Evolutionary conservation across 176 grass and related monocot genomes (phyloP).

Genomic region (Avena eriantha): DNA sequence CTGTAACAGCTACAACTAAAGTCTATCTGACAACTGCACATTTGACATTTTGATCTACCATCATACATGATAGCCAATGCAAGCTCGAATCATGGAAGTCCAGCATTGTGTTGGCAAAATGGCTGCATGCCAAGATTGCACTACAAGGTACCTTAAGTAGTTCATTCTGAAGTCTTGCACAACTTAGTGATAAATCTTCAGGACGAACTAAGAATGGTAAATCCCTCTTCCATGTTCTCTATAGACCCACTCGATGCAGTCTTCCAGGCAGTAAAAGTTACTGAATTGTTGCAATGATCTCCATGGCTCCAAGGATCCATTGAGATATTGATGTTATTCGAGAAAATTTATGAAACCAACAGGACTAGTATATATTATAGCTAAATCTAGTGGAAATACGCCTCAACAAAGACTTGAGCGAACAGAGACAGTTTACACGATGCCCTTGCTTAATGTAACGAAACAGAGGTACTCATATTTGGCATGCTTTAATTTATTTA

Average conservation of each 20-base stretch:
- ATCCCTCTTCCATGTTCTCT: not conserved
- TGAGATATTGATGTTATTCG: not conserved
- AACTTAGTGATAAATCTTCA: not conserved
- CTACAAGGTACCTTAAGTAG: not conserved
- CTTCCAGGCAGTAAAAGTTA: not conserved
- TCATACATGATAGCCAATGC: not conserved
- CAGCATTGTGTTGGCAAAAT: not conserved
- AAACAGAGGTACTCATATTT: not conserved
- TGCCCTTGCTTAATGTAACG: slow-evolving; percentile 3
- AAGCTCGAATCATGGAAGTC: not conserved
- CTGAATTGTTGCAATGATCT: slow-evolving; percentile 15
- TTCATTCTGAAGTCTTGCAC: not conserved
- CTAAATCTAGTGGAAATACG: not conserved
- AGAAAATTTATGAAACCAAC: not conserved
- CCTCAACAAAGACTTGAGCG: not conserved
- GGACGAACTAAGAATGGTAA: not conserved
- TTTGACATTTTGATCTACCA: not conserved
- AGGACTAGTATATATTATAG: not conserved
- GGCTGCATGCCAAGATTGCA: not conserved
- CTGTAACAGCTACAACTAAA: not conserved
- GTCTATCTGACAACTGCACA: slow-evolving; percentile 8
- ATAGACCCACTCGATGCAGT: not conserved
- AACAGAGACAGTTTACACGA: not conserved
- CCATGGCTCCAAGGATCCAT: not conserved
- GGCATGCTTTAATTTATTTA: not conserved